Conservation (phyloP, 169 alveolate species). For the Plasmodium knowlesi region DNA sequence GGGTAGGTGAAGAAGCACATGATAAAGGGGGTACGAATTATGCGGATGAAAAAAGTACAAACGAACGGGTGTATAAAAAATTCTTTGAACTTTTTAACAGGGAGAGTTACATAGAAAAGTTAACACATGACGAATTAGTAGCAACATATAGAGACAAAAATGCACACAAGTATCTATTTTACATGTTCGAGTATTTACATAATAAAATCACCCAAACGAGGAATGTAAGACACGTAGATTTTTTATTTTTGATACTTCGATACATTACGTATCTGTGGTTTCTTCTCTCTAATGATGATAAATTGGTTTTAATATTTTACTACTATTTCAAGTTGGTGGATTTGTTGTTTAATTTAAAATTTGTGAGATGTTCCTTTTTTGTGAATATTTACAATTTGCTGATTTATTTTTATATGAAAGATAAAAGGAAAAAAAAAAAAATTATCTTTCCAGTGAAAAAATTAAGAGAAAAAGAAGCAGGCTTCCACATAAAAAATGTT, state of each 20-base stretch:
- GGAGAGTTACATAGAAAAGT: slow-evolving; percentile 40
- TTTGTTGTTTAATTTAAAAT: slow-evolving; percentile 34
- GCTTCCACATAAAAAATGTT: slow-evolving; percentile 2
- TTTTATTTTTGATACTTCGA: slow-evolving; percentile 46
- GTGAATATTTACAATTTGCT: slow-evolving; percentile 32
- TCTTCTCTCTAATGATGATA: slow-evolving; percentile 36
- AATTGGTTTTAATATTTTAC: slow-evolving; percentile 51
- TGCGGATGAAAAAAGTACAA: slow-evolving; percentile 13
- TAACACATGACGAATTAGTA: slow-evolving; percentile 33
- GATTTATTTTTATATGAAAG: slow-evolving; percentile 40
- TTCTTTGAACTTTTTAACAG: slow-evolving; percentile 55
- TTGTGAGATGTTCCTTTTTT: slow-evolving; percentile 39
- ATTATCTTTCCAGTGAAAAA: slow-evolving; percentile 17
- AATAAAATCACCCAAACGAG: slow-evolving; percentile 36
- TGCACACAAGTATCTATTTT: slow-evolving; percentile 52
- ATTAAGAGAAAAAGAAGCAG: slow-evolving; percentile 29
- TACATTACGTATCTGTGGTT: slow-evolving; percentile 68
- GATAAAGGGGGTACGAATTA: slow-evolving; percentile 14
- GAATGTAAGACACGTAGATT: slow-evolving; percentile 45
- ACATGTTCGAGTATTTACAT: slow-evolving; percentile 43
- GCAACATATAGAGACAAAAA: slow-evolving; percentile 43
- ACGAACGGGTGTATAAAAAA: slow-evolving; percentile 41
- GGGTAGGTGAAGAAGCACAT: slow-evolving; percentile 10
- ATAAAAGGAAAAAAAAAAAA: slow-evolving; percentile 4
- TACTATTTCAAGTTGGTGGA: slow-evolving; percentile 59